A percentile compares a stretch with the other conserved stretches of the same genome.
phyloP scores from a whole-genome alignment of 2,329 filamentous ascomycete species.

The Didymella pomorum region DNA sequence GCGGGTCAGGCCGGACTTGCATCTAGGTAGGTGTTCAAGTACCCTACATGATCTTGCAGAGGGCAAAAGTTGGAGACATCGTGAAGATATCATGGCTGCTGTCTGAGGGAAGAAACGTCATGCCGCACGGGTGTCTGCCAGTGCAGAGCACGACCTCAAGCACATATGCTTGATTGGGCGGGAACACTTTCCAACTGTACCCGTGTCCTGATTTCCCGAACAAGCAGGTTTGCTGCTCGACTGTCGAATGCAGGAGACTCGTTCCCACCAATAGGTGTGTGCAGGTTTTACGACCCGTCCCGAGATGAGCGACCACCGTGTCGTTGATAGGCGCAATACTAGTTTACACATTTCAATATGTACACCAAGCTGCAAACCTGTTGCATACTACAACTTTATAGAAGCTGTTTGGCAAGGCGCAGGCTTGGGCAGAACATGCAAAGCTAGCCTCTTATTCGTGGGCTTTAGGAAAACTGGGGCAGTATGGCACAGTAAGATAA shows the following conservation, averaged over 20 bases:
- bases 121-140: neutral
- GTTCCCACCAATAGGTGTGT: constrained; percentile 19
- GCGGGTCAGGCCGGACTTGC: neutral
- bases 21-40: neutral
- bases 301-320: neutral
- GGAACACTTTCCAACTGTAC: constrained; percentile 14
- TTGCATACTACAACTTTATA: neutral
- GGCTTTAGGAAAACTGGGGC: neutral
- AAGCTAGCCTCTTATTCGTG: neutral
- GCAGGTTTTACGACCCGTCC: neutral
- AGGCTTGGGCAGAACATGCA: neutral
- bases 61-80: neutral
- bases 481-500: neutral
- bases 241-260: constrained; percentile 13
- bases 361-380: neutral
- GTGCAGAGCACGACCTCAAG: constrained; percentile 3
- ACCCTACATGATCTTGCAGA: neutral
- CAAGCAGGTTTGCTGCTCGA: constrained; percentile 20
- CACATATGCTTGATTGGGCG: constrained; percentile 14
- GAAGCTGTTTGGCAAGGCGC: no score
- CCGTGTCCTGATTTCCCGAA: constrained; percentile 14
- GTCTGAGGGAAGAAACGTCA: neutral
- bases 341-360: neutral
- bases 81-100: neutral
- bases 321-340: neutral